Evolutionary conservation across 139 green algal genomes (phyloP).

Genomic region (Chlamydomonas sphaeroides): DNA sequence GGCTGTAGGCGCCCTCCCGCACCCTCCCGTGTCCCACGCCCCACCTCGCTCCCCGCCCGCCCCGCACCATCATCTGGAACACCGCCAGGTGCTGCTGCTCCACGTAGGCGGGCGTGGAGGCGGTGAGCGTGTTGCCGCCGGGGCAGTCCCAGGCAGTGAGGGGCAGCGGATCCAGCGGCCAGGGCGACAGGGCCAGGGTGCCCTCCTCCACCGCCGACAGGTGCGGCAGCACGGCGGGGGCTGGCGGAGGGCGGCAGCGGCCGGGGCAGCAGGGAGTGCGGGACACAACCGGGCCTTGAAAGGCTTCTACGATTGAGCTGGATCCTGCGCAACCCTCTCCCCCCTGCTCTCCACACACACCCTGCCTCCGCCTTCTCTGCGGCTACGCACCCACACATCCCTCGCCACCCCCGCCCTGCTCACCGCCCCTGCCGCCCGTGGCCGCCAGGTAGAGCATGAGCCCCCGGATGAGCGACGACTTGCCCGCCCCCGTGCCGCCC

Average conservation of each 20-base stretch:
- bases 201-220: not conserved
- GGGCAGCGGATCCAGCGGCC: not conserved
- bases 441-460: not conserved
- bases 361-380: no score
- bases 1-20: no score
- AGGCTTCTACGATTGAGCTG: no score
- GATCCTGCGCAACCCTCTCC: no score
- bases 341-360: no score
- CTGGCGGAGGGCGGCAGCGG: not conserved
- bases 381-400: no score
- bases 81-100: constrained; percentile 1
- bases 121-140: not conserved
- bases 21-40: no score
- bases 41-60: no score
- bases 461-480: not conserved
- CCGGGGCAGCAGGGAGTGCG: no score
- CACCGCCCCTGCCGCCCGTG: not conserved
- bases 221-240: not conserved
- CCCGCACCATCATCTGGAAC: no score
- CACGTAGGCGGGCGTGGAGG: not conserved
- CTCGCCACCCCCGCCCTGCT: not conserved
- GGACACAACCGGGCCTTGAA: no score
- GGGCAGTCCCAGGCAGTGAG: not conserved
- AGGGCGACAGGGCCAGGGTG: not conserved
- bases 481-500: not conserved